Conservation (phyloP, 1,284 basidiomycete species). For the Ceratobasidium sp. region DNA sequence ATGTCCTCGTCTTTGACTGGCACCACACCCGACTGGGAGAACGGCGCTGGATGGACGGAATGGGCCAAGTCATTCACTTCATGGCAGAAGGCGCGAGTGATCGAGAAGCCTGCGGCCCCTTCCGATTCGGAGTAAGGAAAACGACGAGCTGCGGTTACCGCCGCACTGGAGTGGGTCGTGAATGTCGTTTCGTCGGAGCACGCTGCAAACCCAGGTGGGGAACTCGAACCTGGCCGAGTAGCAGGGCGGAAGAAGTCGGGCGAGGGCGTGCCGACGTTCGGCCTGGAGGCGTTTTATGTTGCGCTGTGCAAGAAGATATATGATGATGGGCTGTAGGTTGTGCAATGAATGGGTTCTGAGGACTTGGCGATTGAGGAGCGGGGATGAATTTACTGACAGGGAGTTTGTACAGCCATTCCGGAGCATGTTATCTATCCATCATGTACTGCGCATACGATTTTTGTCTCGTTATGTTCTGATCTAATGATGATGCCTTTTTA, state of each 20-base stretch:
- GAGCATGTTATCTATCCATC: too few species aligned
- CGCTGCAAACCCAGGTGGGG: slow-evolving; percentile 31
- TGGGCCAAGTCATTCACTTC: slow-evolving; percentile 23
- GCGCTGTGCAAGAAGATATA: slow-evolving; percentile 48
- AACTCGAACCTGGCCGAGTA: slow-evolving; percentile 6
- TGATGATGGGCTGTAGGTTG: slow-evolving; percentile 47
- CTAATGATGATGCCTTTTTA: too few species aligned
- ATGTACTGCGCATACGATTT: too few species aligned
- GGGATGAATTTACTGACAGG: too few species aligned
- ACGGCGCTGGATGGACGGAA: slow-evolving; percentile 10
- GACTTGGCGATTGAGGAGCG: too few species aligned
- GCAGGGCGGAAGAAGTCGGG: slow-evolving; percentile 12
- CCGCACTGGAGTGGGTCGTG: slow-evolving; percentile 31
- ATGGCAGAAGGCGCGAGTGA: not conserved
- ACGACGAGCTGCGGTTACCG: slow-evolving; percentile 18
- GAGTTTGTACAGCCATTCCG: too few species aligned
- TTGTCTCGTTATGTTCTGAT: too few species aligned
- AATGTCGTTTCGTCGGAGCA: slow-evolving; percentile 25
- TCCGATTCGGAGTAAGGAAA: not conserved
- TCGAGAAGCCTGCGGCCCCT: not conserved
- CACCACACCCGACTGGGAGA: not conserved
- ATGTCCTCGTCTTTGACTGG: not conserved
- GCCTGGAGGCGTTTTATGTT: slow-evolving; percentile 47
- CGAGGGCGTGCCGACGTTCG: slow-evolving; percentile 41
- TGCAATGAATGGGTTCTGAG: too few species aligned